phyloP scores from a whole-genome alignment of 2,329 filamentous ascomycete genomes.

The Diaporthe capsici region DNA sequence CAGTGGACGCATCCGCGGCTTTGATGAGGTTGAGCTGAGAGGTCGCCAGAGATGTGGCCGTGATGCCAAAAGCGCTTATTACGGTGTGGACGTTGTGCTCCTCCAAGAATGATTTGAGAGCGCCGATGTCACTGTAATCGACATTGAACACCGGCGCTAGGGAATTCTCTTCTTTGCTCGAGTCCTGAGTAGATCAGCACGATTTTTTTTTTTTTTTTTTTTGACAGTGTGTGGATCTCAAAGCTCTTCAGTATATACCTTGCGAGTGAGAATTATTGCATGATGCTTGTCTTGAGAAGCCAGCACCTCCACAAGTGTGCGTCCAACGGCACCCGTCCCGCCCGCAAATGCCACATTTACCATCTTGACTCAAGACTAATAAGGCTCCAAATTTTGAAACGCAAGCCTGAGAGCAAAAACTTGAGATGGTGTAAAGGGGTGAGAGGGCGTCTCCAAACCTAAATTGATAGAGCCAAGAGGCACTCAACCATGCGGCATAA shows the following conservation, averaged over 20 bases:
- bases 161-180: background rate
- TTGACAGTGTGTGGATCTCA: background rate
- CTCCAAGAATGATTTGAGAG: background rate
- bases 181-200: background rate
- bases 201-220: no score
- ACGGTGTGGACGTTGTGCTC: background rate
- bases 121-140: background rate
- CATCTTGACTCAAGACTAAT: background rate
- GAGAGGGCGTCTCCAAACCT: background rate
- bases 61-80: background rate
- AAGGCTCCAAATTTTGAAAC: no score
- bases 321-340: conserved; percentile 7
- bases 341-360: conserved; percentile 10
- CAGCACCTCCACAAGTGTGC: background rate
- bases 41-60: background rate
- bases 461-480: background rate
- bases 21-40: background rate
- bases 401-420: background rate
- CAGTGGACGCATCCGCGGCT: background rate
- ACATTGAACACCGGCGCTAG: background rate
- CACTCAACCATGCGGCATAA: background rate
- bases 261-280: conserved; percentile 3
- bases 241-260: background rate
- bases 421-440: background rate
- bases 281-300: background rate